phyloP scores from a whole-genome alignment of 805 yeast genomes.

The Zygoascus flipseniorum region DNA sequence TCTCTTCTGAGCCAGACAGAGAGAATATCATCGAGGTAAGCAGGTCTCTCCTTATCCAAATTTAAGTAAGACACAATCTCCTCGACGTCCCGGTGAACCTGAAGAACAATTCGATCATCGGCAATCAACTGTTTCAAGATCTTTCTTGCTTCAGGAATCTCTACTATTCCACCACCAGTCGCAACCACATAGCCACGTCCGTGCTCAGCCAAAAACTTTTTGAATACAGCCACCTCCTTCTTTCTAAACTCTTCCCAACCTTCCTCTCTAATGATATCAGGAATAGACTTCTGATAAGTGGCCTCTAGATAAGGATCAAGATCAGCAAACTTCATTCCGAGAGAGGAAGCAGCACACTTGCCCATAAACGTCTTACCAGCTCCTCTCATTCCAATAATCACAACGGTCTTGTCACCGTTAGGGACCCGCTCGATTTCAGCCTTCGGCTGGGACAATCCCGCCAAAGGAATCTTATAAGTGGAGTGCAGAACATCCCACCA shows the following conservation, averaged over 20 bases:
- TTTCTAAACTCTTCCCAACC: slow-evolving; percentile 89
- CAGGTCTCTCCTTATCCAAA: slow-evolving; percentile 79
- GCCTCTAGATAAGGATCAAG: slow-evolving; percentile 66
- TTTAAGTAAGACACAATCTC: slow-evolving; percentile 70
- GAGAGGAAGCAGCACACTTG: slow-evolving; percentile 60
- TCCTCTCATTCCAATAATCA: slow-evolving; percentile 95
- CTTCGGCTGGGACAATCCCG: slow-evolving; percentile 41
- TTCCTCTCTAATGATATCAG: slow-evolving; percentile 44
- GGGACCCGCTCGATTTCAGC: slow-evolving; percentile 12
- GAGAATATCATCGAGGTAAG: slow-evolving; percentile 68
- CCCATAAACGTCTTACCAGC: slow-evolving; percentile 91
- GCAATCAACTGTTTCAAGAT: slow-evolving; percentile 46
- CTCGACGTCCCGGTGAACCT: slow-evolving; percentile 79
- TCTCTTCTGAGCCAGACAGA: slow-evolving; percentile 83
- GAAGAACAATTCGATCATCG: slow-evolving; percentile 68
- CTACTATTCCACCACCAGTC: slow-evolving; percentile 96
- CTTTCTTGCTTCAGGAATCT: slow-evolving; percentile 57
- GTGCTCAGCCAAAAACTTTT: slow-evolving; percentile 36
- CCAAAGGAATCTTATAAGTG: slow-evolving; percentile 51
- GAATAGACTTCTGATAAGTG: slow-evolving; percentile 32
- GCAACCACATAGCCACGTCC: slow-evolving; percentile 62
- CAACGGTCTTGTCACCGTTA: slow-evolving; percentile 45
- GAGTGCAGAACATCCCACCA: slow-evolving; percentile 95
- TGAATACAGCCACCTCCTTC: slow-evolving; percentile 51
- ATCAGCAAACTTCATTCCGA: slow-evolving; percentile 59